Evolutionary conservation across 139 green algal genomes (phyloP).

Genomic region (Chlamydomonas applanata): DNA sequence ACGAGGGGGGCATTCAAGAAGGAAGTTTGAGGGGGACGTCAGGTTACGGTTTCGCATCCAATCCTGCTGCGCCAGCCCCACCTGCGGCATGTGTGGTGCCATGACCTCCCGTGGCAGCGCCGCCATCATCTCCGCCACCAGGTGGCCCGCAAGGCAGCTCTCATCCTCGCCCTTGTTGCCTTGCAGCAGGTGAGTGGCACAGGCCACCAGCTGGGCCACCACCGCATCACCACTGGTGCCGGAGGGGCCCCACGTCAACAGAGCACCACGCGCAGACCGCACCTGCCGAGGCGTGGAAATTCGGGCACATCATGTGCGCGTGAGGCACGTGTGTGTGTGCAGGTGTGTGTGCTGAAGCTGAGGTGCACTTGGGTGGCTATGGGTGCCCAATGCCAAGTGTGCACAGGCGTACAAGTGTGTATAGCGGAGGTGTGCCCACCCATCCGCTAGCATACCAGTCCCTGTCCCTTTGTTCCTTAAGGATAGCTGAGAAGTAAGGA

Average conservation of each 20-base stretch:
- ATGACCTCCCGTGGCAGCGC: neutral
- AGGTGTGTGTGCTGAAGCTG: too few species aligned
- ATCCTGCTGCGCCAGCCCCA: neutral
- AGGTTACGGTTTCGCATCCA: too few species aligned
- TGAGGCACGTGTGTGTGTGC: too few species aligned
- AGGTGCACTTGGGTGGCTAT: too few species aligned
- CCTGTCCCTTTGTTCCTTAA: too few species aligned
- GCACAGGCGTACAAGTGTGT: too few species aligned
- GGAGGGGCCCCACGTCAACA: constrained; percentile 23
- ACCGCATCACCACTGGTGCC: neutral
- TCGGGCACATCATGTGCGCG: neutral
- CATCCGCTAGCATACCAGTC: too few species aligned
- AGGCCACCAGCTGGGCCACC: neutral
- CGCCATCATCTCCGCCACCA: constrained; percentile 18
- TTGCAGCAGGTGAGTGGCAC: constrained; percentile 11
- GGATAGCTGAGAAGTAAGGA: too few species aligned
- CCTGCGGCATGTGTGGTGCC: constrained; percentile 18
- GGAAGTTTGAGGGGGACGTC: too few species aligned
- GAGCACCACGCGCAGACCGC: constrained; percentile 5
- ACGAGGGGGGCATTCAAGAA: too few species aligned
- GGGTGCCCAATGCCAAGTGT: too few species aligned
- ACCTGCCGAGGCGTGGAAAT: constrained; percentile 16
- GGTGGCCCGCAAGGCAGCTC: constrained; percentile 19
- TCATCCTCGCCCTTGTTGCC: constrained; percentile 10
- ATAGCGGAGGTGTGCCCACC: too few species aligned